Evolutionary conservation across 2,329 filamentous ascomycete genomes (phyloP), one percentile per base, ranked within the genome.

Genomic region (Alternaria triticimaculans): DNA sequence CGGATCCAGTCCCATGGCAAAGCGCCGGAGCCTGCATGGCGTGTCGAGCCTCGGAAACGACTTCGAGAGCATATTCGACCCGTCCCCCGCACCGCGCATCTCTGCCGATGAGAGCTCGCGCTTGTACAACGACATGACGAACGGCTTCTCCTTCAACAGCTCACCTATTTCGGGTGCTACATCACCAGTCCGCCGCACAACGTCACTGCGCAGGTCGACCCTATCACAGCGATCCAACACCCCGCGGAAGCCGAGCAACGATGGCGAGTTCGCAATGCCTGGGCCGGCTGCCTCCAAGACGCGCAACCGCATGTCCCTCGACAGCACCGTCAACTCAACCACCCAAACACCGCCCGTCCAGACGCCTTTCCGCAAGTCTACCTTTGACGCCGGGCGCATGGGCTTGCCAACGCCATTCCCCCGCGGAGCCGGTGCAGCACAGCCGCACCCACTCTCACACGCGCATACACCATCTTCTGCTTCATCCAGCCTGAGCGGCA

Each of bases 401-500:
- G 69, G 71, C 11, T 53, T 70, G 46, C 68, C 66, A 11, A 70
- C 73, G 54, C 68, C 69, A 21, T 69, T 68, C 25, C 59, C 72
- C 43, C 71, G 76, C 41, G 69, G 71, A 62, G 60, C 66, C 33
- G 68, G 70, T 51, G 64, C 63, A 56, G 58, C 69, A 45, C 72
- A 75, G 49, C 85, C 92, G 18, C 95, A 97, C 77, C 95, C 95
- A 20, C 84, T 97, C 21, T 97, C 95, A 7, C 89, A 93, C 66
- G 92, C 93, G 0, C 85, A 97, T 70, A 96, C 92, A 0, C 93
- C 94, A 4, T 97, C 94, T 1, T 95, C 93, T 1, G 96, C 94
- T 3, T 89, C 87, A 57, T 95, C 93, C 6, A 96, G 90, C 74
- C 78, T 95, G 46, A 85, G 86, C 1, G 92, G 94, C 66, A 72